These are phyloP conservation scores for Suillus hirtellus DNA, from an alignment of 768 basidiomycete species.

Conservation along the genomic window DNA sequence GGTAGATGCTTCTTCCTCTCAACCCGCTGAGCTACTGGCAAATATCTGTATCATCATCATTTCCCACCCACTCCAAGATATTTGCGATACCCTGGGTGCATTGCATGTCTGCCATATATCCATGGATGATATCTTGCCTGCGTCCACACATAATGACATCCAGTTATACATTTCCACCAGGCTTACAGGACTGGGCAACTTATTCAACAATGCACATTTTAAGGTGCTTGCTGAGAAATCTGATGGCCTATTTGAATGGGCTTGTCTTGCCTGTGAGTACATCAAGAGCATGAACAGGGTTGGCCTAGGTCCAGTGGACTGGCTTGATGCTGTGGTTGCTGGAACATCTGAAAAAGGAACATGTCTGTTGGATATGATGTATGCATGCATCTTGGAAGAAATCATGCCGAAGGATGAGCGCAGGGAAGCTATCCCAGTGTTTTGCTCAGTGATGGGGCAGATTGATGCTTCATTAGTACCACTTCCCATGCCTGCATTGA, in stretches of 20 bases:
- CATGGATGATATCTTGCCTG: not conserved
- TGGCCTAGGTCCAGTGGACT: not conserved
- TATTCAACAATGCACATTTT: conserved; percentile 1
- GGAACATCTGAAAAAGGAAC: not conserved
- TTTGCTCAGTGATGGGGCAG: conserved; percentile 11
- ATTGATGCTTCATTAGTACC: conserved; percentile 8
- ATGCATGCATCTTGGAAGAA: not conserved
- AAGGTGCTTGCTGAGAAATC: not conserved
- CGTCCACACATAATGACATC: not conserved
- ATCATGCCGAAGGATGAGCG: conserved; percentile 3
- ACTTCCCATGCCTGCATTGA: conserved; percentile 1
- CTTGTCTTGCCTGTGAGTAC: conserved; percentile 14
- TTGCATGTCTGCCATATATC: not conserved
- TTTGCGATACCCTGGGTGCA: not conserved
- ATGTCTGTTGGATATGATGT: conserved; percentile 11
- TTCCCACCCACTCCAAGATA: not conserved
- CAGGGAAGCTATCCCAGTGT: not conserved
- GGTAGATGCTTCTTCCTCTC: not conserved
- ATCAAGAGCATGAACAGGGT: conserved; percentile 1
- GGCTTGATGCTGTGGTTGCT: not conserved
- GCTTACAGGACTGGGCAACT: not conserved
- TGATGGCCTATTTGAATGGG: conserved; percentile 13
- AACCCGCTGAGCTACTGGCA: not conserved
- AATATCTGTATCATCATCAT: not conserved
- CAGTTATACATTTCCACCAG: conserved; percentile 8